Evolutionary conservation across 139 green algal genomes (phyloP).

Genomic region (Tetraselmis striata): DNA sequence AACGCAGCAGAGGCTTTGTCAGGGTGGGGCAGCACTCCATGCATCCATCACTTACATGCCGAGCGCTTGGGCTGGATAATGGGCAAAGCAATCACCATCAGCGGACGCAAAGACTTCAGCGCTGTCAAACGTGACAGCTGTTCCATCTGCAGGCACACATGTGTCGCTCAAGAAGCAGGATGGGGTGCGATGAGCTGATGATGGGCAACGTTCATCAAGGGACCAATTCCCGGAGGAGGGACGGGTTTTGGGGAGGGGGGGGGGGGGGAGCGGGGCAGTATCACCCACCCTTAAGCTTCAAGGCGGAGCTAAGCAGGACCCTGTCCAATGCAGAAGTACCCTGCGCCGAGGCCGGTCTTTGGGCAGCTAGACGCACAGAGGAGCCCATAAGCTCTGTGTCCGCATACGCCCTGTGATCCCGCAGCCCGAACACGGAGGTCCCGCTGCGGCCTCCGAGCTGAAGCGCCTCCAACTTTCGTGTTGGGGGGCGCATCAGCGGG

Average conservation of each 20-base stretch:
- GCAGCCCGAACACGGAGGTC: not conserved
- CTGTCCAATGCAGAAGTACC: not conserved
- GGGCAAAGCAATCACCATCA: not conserved
- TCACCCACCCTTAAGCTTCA: not conserved
- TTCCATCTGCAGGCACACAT: not conserved
- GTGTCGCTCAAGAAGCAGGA: not conserved
- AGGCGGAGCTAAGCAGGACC: not conserved
- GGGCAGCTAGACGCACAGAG: not conserved
- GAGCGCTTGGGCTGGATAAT: not conserved
- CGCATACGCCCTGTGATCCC: not conserved
- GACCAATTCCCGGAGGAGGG: not conserved
- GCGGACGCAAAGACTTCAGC: not conserved
- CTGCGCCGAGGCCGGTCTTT: not conserved
- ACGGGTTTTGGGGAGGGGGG: not conserved
- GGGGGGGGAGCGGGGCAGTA: not conserved
- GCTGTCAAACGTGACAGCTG: not conserved
- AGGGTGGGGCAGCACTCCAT: not conserved
- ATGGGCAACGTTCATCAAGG: not conserved
- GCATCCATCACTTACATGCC: not conserved
- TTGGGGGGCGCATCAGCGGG: not conserved
- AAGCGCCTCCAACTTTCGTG: not conserved
- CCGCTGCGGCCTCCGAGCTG: not conserved
- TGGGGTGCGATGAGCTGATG: not conserved
- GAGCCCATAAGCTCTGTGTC: not conserved
- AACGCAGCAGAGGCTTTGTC: not conserved